Conservation (phyloP, 2,329 filamentous ascomycete species). For the Mycosphaerella sp. region DNA sequence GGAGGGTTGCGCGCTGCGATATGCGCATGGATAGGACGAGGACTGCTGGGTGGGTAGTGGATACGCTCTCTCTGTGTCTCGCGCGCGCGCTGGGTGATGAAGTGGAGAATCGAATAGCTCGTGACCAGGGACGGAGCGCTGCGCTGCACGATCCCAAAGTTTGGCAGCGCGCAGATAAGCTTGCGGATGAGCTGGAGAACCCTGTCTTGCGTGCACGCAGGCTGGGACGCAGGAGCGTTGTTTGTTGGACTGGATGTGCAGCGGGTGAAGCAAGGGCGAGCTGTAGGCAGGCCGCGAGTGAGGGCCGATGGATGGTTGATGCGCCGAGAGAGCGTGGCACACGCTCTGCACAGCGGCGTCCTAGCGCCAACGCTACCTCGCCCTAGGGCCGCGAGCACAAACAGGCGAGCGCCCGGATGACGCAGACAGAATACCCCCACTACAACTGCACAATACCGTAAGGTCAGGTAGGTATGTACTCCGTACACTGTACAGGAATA, state of each 20-base stretch:
- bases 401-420: conserved; percentile 3
- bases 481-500: too few species aligned
- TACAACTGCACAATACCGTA: neutral
- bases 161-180: conserved; percentile 16
- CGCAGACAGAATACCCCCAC: neutral
- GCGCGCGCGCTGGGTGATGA: conserved; percentile 15
- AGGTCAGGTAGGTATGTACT: too few species aligned
- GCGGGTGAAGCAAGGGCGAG: conserved; percentile 10
- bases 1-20: conserved; percentile 13
- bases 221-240: conserved; percentile 13
- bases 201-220: conserved; percentile 13
- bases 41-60: neutral
- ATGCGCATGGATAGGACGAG: conserved; percentile 19
- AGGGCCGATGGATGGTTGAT: conserved; percentile 11
- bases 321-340: conserved; percentile 2
- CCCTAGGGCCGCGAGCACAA: neutral
- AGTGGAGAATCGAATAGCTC: conserved; percentile 13
- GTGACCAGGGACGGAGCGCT: conserved; percentile 21
- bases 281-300: conserved; percentile 1
- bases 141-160: conserved; percentile 22
- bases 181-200: conserved; percentile 17
- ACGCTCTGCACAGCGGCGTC: conserved; percentile 2
- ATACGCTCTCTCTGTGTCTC: neutral
- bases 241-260: conserved; percentile 2
- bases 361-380: neutral